Base-by-base conservation (phyloP, 306 rosid genomes). In the Malus asiatica region DNA sequence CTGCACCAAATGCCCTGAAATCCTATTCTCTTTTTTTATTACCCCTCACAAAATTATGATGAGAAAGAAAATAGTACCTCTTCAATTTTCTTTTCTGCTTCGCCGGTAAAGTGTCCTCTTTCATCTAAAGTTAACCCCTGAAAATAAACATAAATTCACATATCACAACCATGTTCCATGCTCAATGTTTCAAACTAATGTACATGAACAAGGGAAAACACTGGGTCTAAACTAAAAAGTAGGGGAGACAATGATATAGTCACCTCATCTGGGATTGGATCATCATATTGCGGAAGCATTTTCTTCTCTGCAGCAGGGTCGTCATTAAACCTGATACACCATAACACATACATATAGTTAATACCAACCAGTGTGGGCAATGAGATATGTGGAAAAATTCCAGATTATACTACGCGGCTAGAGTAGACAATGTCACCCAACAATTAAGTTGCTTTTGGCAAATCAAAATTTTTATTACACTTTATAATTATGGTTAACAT, bases 201-300 rank as follows among this genome's bases (percentile, higher is more conserved):
- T 23, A n/a, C 2, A 59, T 59, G 75, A 40, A 15, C 20, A 44
- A 20, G 32, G 42, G 59, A 42, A 57, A 73, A 4, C 32, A 22
- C 33, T 29, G 16, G 35, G 42, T 18, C 9, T 57, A 78, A 68
- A 53, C 53, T 52, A n/a, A 51, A 68, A 35, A 30, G 63, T 22
- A 6, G 77, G 57, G 68, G 35, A 14, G 29, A 20, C 11, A 18
- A 57, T 22, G 44, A 67, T 72, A 60, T 73, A 57, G 67, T 74
- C 57, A 95, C 97, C 97, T 90, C 99, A 18, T 92, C 97, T 12
- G 83, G 76, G 63, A 72, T 81, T 11, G 97, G 93, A 77, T 92
- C 99, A 83, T 95, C 97, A 83, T 95, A 95, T 64, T 95, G 84
- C 46, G 99, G 96, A 78, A 95, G 93, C 33, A 95, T 90, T 87